These are phyloP conservation scores for Hansenula sp. DNA, from an alignment of 1,139 yeast species.

Conservation along the genomic window DNA sequence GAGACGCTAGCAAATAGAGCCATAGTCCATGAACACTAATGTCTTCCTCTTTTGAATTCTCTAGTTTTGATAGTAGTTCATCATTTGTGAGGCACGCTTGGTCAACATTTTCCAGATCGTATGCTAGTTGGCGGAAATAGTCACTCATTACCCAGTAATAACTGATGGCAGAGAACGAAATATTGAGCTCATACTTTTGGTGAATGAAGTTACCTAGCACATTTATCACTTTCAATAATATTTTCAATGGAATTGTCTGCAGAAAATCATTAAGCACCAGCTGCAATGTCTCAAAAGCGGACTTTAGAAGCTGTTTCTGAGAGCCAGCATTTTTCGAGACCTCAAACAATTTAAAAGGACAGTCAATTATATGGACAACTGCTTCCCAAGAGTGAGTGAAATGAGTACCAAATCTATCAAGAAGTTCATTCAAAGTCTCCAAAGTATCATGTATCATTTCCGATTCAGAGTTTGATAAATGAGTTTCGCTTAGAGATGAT, in stretches of 20 bases:
- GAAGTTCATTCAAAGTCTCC: slow-evolving; percentile 59
- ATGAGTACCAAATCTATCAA: slow-evolving; percentile 71
- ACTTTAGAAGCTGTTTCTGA: slow-evolving; percentile 44
- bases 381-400: slow-evolving; percentile 65
- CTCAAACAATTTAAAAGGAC: slow-evolving; percentile 51
- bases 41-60: slow-evolving; percentile 7
- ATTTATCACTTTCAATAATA: slow-evolving; percentile 62
- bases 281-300: slow-evolving; percentile 77
- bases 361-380: slow-evolving; percentile 64
- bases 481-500: slow-evolving; percentile 6
- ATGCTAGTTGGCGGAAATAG: slow-evolving; percentile 40
- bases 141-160: slow-evolving; percentile 92
- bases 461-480: slow-evolving; percentile 36
- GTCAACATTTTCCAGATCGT: neutral
- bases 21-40: slow-evolving; percentile 39
- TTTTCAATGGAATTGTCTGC: slow-evolving; percentile 59
- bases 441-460: slow-evolving; percentile 64
- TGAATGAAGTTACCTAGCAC: slow-evolving; percentile 67
- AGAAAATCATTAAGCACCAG: slow-evolving; percentile 82
- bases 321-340: slow-evolving; percentile 29
- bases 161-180: slow-evolving; percentile 86
- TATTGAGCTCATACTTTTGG: slow-evolving; percentile 72
- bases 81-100: slow-evolving; percentile 2
- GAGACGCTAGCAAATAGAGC: slow-evolving; percentile 56
- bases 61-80: neutral